A percentile compares a stretch with the other conserved stretches of the same genome.
These are phyloP conservation scores for Filosporella fistucella DNA, from an alignment of 495 filamentous ascomycete genomes.

Conservation along the genomic window DNA sequence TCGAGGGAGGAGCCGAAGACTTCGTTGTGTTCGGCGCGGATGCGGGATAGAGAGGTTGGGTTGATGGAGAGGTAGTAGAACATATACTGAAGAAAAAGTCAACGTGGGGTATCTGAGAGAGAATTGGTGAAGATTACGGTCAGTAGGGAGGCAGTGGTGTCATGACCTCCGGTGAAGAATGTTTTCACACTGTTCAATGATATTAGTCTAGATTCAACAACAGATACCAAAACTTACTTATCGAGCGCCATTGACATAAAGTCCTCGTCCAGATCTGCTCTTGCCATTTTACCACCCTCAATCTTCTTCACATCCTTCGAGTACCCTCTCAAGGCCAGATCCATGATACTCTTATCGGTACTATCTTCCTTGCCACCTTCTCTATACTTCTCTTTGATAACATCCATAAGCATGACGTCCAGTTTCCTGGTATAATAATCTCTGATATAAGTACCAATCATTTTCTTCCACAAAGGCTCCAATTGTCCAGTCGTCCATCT, in stretches of 20 bases:
- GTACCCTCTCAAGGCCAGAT: slow-evolving; percentile 92
- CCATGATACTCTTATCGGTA: slow-evolving; percentile 89
- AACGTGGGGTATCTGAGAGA: not conserved
- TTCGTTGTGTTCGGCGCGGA: slow-evolving; percentile 43
- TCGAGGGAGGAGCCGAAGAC: slow-evolving; percentile 29
- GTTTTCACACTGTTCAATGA: slow-evolving; percentile 23
- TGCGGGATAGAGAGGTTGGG: slow-evolving; percentile 30
- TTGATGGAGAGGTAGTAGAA: slow-evolving; percentile 43
- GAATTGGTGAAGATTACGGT: not conserved
- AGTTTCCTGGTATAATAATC: slow-evolving; percentile 6
- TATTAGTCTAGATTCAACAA: not conserved
- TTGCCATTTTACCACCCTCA: not conserved
- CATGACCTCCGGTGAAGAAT: slow-evolving; percentile 46
- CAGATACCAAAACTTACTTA: slow-evolving; percentile 3
- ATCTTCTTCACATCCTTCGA: slow-evolving; percentile 34
- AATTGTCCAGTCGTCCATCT: not conserved
- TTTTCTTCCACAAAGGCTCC: slow-evolving; percentile 10
- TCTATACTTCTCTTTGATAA: slow-evolving; percentile 8
- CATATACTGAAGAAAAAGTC: slow-evolving; percentile 22
- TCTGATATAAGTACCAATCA: slow-evolving; percentile 1
- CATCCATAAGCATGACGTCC: not conserved
- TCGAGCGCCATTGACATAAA: slow-evolving; percentile 13
- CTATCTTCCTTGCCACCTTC: slow-evolving; percentile 46
- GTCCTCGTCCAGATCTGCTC: slow-evolving; percentile 3
- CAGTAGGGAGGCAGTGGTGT: slow-evolving; percentile 36